Conservation (phyloP, 306 rosid genomes). For the Geum urbanum region DNA sequence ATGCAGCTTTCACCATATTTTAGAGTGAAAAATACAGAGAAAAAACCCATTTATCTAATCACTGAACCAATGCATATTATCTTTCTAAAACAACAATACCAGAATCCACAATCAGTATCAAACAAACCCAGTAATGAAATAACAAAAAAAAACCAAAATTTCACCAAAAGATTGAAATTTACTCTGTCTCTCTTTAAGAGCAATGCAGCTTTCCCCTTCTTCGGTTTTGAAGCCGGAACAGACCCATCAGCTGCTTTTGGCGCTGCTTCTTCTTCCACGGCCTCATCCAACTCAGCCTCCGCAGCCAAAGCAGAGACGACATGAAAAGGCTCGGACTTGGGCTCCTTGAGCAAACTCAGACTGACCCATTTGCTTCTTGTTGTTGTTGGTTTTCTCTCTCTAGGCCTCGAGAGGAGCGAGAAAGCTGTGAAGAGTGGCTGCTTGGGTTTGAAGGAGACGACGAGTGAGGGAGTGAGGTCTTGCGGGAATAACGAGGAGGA, state of each 20-base stretch:
- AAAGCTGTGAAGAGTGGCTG: conserved; percentile 40
- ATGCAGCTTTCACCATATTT: background rate
- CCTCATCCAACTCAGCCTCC: conserved; percentile 49
- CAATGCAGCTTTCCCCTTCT: conserved; percentile 89
- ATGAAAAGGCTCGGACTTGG: conserved; percentile 22
- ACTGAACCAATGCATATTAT: too few relatives aligned
- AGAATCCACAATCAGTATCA: too few relatives aligned
- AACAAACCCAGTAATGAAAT: conserved; percentile 16
- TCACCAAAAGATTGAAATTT: background rate
- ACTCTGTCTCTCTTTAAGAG: conserved; percentile 89
- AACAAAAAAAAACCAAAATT: conserved; percentile 1
- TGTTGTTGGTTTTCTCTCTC: conserved; percentile 12
- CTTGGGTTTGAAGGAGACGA: conserved; percentile 45
- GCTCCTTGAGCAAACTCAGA: conserved; percentile 21
- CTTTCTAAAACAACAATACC: too few relatives aligned
- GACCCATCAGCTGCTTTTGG: conserved; percentile 31
- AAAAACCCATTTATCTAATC: too few relatives aligned
- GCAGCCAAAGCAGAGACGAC: conserved; percentile 49
- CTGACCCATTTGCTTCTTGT: conserved; percentile 22
- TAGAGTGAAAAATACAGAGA: background rate
- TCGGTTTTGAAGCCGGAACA: conserved; percentile 46
- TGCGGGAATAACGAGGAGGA: conserved; percentile 45
- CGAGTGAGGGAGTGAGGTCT: conserved; percentile 47
- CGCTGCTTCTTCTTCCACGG: conserved; percentile 31
- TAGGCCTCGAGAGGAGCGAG: conserved; percentile 27